A percentile compares a stretch with the other conserved stretches of the same genome.
Evolutionary conservation across 2,329 filamentous ascomycete species (phyloP).

Genomic region (Fonsecaea pugnacius): DNA sequence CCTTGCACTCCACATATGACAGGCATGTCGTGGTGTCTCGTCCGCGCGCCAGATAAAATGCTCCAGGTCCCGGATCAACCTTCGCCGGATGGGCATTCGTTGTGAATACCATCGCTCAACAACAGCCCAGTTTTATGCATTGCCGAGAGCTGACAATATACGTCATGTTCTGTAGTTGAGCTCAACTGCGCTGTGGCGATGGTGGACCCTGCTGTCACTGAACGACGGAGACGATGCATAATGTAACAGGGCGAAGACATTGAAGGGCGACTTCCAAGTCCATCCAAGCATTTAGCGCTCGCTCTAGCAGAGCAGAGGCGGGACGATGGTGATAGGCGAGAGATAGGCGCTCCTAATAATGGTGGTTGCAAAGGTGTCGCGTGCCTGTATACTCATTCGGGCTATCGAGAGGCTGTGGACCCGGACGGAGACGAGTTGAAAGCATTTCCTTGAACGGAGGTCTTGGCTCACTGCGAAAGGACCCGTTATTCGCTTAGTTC

Average conservation of each 20-base stretch:
- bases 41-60: neutral
- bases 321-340: neutral
- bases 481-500: neutral
- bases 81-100: neutral
- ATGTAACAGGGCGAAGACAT: neutral
- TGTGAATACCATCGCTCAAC: neutral
- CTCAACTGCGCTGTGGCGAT: neutral
- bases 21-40: neutral
- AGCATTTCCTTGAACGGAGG: neutral
- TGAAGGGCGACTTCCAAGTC: neutral
- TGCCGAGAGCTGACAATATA: neutral
- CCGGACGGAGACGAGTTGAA: neutral
- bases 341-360: neutral
- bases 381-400: neutral
- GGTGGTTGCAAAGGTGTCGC: neutral
- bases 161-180: neutral
- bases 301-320: neutral
- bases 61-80: neutral
- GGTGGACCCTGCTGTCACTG: neutral
- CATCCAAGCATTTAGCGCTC: neutral
- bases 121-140: neutral
- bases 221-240: neutral
- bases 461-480: neutral
- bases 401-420: neutral
- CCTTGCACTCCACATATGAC: neutral